Evolutionary conservation across 768 basidiomycete species (phyloP), one percentile per base, ranked within the genome.

Genomic region (Tricholoma hemisulphureum): DNA sequence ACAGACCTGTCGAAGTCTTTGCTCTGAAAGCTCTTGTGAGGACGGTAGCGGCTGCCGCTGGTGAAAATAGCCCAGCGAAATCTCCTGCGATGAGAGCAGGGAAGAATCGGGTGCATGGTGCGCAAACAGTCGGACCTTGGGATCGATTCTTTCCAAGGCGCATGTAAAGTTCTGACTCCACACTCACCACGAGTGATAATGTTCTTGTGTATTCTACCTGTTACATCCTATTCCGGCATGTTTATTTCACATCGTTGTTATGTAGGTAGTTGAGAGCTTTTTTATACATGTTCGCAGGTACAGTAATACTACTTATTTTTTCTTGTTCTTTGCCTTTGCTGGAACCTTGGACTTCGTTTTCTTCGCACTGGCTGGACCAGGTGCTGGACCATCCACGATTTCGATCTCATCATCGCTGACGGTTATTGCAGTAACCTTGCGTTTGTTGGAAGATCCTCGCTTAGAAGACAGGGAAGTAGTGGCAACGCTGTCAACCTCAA

Each of bases 1-100:
- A 65, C 11, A 77, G 75, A 20, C 89, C 89, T 0, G 75, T 80
- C 0, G 86, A 89, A 63, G 80, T 80, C 45, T 91, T 82, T 66
- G 75, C 77, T 6, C 68, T 90, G 50, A 91, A 89, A 68, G 71
- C 75, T 2, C 63, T 91, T 28, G 76, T 85, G 3, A 72, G 78
- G 29, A 74, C 75, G 3, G 70, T 87, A n/a, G 80, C 82, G 1
- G 69, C 67, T 13, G 78, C 79, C 8, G 63, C 73, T 29, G 84
- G 83, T 16, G 84, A 84, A 61, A 67, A 62, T 4, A 78, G 77
- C 57, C 78, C 85, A 0, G 66, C 67, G 61, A 73, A 69, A 60
- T 54, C 64, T 16, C 56, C 56, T 32, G 55, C 57, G 34, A 50
- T 41, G 53, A 35, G 49, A 26, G 61, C 59, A 66, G 65, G 41